These are phyloP conservation scores for Pyricularia sp. DNA, from an alignment of 2,329 filamentous ascomycete genomes.

Conservation along the genomic window DNA sequence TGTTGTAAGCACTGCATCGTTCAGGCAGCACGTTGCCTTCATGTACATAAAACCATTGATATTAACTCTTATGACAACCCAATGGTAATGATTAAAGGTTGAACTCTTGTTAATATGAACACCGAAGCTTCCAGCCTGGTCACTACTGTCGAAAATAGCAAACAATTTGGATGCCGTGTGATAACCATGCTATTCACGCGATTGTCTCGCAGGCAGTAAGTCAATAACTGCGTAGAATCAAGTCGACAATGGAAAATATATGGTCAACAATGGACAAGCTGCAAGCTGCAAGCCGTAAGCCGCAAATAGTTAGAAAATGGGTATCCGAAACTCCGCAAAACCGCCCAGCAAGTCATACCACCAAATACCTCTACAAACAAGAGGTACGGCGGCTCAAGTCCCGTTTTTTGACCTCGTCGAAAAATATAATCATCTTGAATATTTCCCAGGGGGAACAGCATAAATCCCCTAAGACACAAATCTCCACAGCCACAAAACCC, in stretches of 20 bases:
- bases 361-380: not conserved
- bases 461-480: not conserved
- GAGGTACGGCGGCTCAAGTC: not conserved
- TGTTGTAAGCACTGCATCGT: not conserved
- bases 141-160: not conserved
- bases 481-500: not conserved
- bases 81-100: not conserved
- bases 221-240: not conserved
- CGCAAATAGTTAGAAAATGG: not conserved
- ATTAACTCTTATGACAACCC: not conserved
- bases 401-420: not conserved
- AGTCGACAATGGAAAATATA: not conserved
- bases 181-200: not conserved
- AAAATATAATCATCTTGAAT: not conserved
- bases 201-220: not conserved
- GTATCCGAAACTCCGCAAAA: slow-evolving; percentile 2
- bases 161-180: not conserved
- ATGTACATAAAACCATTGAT: not conserved
- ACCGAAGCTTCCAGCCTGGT: not conserved
- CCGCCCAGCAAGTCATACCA: not conserved
- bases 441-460: not conserved
- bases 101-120: not conserved
- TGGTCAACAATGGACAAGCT: not conserved
- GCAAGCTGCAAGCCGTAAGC: not conserved
- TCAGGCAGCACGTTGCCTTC: not conserved